These are phyloP conservation scores for Ogataea paraovalis DNA, from an alignment of 805 yeast genomes.

Conservation along the genomic window DNA sequence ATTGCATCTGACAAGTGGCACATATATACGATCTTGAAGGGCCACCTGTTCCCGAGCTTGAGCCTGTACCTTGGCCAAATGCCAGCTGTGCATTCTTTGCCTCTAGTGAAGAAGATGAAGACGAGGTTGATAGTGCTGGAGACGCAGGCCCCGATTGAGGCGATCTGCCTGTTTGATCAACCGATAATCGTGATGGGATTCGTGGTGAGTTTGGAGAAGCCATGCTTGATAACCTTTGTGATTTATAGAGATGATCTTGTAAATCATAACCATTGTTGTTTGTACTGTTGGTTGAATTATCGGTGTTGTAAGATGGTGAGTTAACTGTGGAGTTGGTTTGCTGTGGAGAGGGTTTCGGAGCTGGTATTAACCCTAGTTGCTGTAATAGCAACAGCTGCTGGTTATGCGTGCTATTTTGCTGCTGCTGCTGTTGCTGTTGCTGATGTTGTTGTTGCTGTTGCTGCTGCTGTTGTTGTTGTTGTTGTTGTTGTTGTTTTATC, in stretches of 20 bases:
- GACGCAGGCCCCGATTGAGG: background rate
- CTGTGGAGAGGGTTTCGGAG: background rate
- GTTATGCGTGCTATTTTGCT: background rate
- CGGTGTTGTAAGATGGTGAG: slow-evolving; percentile 1
- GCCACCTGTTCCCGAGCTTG: too few relatives aligned
- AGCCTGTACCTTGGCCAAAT: too few relatives aligned
- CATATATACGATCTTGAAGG: slow-evolving; percentile 39
- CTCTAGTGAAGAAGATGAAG: background rate
- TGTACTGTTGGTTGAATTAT: background rate
- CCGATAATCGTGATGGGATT: background rate
- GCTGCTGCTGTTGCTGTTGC: background rate
- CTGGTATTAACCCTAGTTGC: slow-evolving; percentile 10
- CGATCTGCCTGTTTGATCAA: background rate
- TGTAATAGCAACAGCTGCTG: slow-evolving; percentile 6
- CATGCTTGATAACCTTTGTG: slow-evolving; percentile 3
- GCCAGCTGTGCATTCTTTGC: background rate
- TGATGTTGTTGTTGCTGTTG: slow-evolving; percentile 1
- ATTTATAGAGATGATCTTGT: slow-evolving; percentile 5
- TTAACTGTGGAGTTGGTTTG: background rate
- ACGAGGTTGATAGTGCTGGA: background rate
- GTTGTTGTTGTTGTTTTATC: slow-evolving; percentile 1
- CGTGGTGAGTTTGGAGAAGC: slow-evolving; percentile 13
- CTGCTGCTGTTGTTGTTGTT: background rate
- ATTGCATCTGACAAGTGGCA: slow-evolving; percentile 54
- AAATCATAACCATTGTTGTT: background rate